These are phyloP conservation scores for Cutaneotrichosporon spelunceum DNA, from an alignment of 1,284 basidiomycete genomes.

Conservation along the genomic window DNA sequence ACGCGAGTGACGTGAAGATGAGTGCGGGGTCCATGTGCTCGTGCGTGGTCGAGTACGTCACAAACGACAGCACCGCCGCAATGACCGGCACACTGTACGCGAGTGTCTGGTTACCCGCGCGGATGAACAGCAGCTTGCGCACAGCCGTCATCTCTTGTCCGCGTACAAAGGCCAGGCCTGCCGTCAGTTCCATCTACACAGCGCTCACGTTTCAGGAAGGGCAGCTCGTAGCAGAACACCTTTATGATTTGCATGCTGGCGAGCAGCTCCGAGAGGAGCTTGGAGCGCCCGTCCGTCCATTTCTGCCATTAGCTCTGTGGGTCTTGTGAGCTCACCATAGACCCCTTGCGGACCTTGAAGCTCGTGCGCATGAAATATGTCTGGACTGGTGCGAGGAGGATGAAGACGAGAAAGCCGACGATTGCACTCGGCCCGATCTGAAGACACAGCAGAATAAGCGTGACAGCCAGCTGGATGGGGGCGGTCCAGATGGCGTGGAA, in stretches of 20 bases:
- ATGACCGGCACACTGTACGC: conserved; percentile 55
- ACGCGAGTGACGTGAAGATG: conserved; percentile 67
- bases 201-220: conserved; percentile 61
- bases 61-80: conserved; percentile 70
- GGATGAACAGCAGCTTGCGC: conserved; percentile 60
- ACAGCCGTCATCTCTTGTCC: conserved; percentile 60
- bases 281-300: conserved; percentile 79
- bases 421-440: conserved; percentile 72
- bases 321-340: conserved; percentile 52
- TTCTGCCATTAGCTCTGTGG: conserved; percentile 42
- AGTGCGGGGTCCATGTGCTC: conserved; percentile 59
- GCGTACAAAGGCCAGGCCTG: conserved; percentile 60
- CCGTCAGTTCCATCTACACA: conserved; percentile 1
- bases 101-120: conserved; percentile 57
- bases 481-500: conserved; percentile 64
- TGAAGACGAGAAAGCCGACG: conserved; percentile 70
- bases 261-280: conserved; percentile 72
- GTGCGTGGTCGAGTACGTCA: conserved; percentile 63
- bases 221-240: conserved; percentile 67
- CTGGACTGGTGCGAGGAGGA: conserved; percentile 67
- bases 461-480: conserved; percentile 63
- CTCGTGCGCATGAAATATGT: conserved; percentile 66
- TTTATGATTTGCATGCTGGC: conserved; percentile 72
- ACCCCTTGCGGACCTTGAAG: conserved; percentile 60
- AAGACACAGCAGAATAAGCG: conserved; percentile 49